A percentile compares a stretch with the other conserved stretches of the same genome.
phyloP scores from a whole-genome alignment of 148 eudicot genomes.

The Diospyros kaki region DNA sequence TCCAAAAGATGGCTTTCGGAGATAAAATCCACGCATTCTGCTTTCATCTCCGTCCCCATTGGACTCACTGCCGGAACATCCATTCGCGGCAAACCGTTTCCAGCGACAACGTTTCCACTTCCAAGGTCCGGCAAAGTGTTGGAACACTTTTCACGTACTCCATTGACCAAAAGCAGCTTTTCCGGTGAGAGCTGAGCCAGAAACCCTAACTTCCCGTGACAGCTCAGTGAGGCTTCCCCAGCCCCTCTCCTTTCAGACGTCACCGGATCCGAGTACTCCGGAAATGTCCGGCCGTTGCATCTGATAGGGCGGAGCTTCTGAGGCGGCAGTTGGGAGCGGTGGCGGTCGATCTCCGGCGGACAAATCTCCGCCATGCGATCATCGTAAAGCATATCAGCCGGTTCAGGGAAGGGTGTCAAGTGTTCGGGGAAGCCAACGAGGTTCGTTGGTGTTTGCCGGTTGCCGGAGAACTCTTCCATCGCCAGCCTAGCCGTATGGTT shows the following conservation, averaged over 20 bases:
- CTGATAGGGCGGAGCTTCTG: constrained; percentile 58
- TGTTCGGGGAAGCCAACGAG: constrained; percentile 15
- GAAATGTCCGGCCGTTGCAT: constrained; percentile 18
- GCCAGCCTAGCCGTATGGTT: background rate
- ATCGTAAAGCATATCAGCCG: constrained; percentile 8
- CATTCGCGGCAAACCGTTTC: background rate
- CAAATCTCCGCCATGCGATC: constrained; percentile 13
- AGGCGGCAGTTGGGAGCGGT: constrained; percentile 18
- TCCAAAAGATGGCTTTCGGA: constrained; percentile 22
- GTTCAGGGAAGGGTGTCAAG: constrained; percentile 23
- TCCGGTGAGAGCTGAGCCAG: constrained; percentile 13
- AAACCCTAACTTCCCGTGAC: constrained; percentile 25
- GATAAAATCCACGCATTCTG: constrained; percentile 12
- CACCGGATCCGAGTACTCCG: background rate
- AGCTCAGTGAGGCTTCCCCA: background rate
- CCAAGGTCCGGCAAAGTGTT: background rate
- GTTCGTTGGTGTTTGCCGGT: constrained; percentile 6
- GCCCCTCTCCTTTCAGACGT: background rate
- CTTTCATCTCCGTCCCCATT: constrained; percentile 16
- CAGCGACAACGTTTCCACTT: background rate
- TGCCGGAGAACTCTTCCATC: constrained; percentile 16
- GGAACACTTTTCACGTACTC: background rate
- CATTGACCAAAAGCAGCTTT: background rate
- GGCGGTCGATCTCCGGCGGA: constrained; percentile 10
- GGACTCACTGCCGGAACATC: constrained; percentile 7